Evolutionary conservation across 306 rosid species (phyloP), one percentile per base, ranked within the genome.

Genomic region (Rubus parviflorus): DNA sequence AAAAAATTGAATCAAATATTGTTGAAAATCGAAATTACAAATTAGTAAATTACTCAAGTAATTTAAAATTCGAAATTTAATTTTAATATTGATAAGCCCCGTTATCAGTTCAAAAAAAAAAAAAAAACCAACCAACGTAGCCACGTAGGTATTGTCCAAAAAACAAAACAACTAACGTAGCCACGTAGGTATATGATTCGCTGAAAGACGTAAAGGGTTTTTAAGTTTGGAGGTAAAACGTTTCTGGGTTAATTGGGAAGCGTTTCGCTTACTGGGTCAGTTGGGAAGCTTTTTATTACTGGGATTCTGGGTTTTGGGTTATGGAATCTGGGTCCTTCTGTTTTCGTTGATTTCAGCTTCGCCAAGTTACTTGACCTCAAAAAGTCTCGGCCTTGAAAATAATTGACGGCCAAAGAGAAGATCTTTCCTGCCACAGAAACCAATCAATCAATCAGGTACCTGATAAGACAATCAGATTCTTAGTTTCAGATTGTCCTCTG

Each of bases 401-500:
- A 40, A 35, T 72, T 13, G 25, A 6, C 46, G 11, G 2, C 22
- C 76, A 17, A 37, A 11, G 63, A 35, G n/a, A 19, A 51, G n/a
- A 71, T 52, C 16, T 5, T 35, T 17, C 20, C 38, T 10, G 58
- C 14, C 22, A 6, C 40, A 42, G 10, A 73, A 73, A 74, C 64
- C 68, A 45, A 45, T 37, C 43, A 45, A 42, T 22, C n/a, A 43
- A 23, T 74, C 54, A 75, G 78, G 70, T 75, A 74, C 69, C 25
- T 46, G 7, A 30, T 52, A 37, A 22, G 70, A 20, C n/a, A 46
- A 46, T 63, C 58, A 11, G 10, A 3, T 67, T 43, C 0, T 14
- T 42, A 66, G 71, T 41, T 66, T 19, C 25, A 4, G 70, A 66
- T 66, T 66, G 23, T 38, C 46, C n/a, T 65, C 11, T 65, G 48